Base-by-base conservation (phyloP, 768 basidiomycete species). In the Pulveroboletus sp. region DNA sequence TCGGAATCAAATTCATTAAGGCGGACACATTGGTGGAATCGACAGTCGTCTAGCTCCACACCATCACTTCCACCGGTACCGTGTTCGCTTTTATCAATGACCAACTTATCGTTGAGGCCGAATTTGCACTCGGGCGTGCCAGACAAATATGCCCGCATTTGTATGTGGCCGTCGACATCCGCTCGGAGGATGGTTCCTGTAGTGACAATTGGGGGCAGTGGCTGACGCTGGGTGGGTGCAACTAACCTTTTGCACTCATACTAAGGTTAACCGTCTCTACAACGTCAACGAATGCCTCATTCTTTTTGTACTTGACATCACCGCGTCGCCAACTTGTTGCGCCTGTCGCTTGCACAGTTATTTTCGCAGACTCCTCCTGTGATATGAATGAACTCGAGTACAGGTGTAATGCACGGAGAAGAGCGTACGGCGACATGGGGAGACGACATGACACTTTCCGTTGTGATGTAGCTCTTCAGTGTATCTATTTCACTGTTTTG, bases 211-310 rank as follows among this genome's bases (percentile, higher is more conserved):
- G 50, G 58, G 29, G 47, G 53, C 46, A 22, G 2, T 19, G 8
- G 20, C 31, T 9, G 20, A 27, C 22, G 32, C 10, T n/a, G 14
- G 20, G 16, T 26, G 19, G 1, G 17, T 37, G 40, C 12, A 17
- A 32, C 44, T 39, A 13, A 57, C 93, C 94, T 74, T 95, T 97
- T 2, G 93, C 89, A 65, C 92, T 95, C 94, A 98, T 96, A 59
- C 91, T 86, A 47, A 98, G 68, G 63, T 99, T 98, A 53, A 99
- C 90, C 2, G 80, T 90, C 73, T 99, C 96, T 37, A 99, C 89
- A 9, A 99, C 96, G 64, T 99, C 96, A n/a, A 99, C 95, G 58
- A 98, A 99, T 1, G 96, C 96, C 63, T 99, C 96, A 57, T 99
- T 99, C 79, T 98, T 99, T 76, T 96, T 89, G 71, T 99, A 98